phyloP scores from a whole-genome alignment of 495 filamentous ascomycete genomes.

The Daldinia caldariorum region DNA sequence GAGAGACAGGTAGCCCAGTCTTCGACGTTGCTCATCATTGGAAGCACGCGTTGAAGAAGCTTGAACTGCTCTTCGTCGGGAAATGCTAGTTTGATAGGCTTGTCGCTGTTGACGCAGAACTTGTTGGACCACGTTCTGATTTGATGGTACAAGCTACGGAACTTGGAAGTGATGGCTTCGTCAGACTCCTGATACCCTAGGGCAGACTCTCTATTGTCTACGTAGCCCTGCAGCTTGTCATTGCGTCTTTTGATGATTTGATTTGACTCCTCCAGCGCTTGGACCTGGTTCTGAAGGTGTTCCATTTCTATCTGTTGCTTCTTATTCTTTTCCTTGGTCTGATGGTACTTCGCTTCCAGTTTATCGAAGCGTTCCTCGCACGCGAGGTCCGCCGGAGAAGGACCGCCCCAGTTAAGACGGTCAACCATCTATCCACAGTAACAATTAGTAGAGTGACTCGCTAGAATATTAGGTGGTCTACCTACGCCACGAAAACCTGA shows the following conservation, averaged over 20 bases:
- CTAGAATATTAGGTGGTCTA: background rate
- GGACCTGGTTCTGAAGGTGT: background rate
- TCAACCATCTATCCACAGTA: background rate
- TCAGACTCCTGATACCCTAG: slow-evolving; percentile 3
- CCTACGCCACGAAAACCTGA: background rate
- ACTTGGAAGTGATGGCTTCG: slow-evolving; percentile 3
- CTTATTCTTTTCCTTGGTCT: slow-evolving; percentile 3
- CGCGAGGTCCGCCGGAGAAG: background rate
- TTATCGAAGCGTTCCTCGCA: slow-evolving; percentile 4
- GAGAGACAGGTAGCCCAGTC: slow-evolving; percentile 3
- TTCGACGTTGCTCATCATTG: background rate
- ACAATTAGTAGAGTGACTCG: background rate
- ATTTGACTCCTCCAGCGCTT: slow-evolving; percentile 4
- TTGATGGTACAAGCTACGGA: slow-evolving; percentile 1
- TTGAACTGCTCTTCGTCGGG: slow-evolving; percentile 1
- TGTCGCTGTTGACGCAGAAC: slow-evolving; percentile 7
- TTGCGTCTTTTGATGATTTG: slow-evolving; percentile 6
- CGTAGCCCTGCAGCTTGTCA: slow-evolving; percentile 2
- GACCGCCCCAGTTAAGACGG: background rate
- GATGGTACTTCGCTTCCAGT: background rate
- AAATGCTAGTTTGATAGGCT: background rate
- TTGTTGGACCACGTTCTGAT: slow-evolving; percentile 3
- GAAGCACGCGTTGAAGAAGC: background rate
- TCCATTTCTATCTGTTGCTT: slow-evolving; percentile 2
- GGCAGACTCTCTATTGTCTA: slow-evolving; percentile 1